Evolutionary conservation across 495 filamentous ascomycete species (phyloP).

Genomic region (Aspergillus heteromorphus): DNA sequence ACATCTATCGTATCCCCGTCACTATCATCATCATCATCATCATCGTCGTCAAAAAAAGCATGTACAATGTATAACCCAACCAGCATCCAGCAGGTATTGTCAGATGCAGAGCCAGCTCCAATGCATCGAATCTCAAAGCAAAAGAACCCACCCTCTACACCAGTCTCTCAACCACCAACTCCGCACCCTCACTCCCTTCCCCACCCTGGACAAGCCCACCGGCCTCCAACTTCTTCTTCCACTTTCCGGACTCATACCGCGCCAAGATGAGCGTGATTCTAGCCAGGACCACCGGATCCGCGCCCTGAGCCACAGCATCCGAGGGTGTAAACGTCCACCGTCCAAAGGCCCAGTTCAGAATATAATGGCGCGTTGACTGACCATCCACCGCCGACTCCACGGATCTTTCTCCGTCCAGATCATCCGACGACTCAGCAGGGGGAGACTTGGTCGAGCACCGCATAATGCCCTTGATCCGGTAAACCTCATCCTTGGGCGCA

Average conservation of each 20-base stretch:
- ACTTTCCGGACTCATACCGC: conserved; percentile 77
- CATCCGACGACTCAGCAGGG: conserved; percentile 55
- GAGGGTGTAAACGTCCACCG: conserved; percentile 82
- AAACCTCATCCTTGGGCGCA: conserved; percentile 85
- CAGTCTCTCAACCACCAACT: conserved; percentile 36
- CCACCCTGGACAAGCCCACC: conserved; percentile 51
- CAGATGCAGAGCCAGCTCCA: conserved; percentile 15
- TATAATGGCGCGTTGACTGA: conserved; percentile 46
- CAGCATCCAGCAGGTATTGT: neutral
- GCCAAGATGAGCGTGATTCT: conserved; percentile 84
- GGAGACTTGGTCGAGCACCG: conserved; percentile 44
- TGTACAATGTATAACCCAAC: neutral
- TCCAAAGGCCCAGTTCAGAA: conserved; percentile 97
- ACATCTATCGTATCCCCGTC: neutral
- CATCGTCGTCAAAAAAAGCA: too few species aligned
- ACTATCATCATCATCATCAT: neutral
- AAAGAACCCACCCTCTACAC: conserved; percentile 18
- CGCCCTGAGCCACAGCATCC: conserved; percentile 32
- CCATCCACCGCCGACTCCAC: neutral
- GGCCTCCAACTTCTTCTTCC: conserved; percentile 76
- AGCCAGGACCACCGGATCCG: conserved; percentile 45
- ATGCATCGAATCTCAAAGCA: neutral
- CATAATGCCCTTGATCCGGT: conserved; percentile 89
- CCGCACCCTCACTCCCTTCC: conserved; percentile 15
- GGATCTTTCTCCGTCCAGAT: conserved; percentile 8